Base-by-base conservation (phyloP, 2,329 filamentous ascomycete genomes). In the Acephala macrosclerotiorum region DNA sequence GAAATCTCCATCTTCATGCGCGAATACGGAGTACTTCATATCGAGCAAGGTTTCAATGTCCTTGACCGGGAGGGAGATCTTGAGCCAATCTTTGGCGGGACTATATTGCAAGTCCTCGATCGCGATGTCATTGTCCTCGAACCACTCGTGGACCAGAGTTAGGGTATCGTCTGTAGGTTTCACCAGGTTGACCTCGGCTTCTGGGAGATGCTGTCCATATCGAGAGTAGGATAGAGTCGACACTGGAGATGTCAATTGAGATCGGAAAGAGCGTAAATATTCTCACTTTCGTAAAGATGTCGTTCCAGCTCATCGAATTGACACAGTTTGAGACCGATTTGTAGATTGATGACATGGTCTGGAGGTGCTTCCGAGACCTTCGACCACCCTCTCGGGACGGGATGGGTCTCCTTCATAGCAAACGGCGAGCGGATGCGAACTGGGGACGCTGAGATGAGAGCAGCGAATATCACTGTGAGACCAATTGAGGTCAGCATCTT, bases 271-370 rank as follows among this genome's bases (percentile, higher is more conserved):
- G 7, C 14, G 35, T 58, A 8, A 64, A 18, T 18, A 6, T 22
- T 45, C 73, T 68, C 75, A 83, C 82, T 80, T 76, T 87, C 81
- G 64, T 81, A 80, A 4, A 89, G 78, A 71, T 87, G 85, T 66
- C 81, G 79, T 72, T 88, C 84, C 29, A 89, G 77, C 68, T 84
- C 82, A 9, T 80, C 79, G 64, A 87, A 86, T 38, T 83, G 82
- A 66, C 80, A 79, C 74, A 88, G 86, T 79, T 85, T 87, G 67
- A 89, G 74, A 49, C 83, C 86, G 72, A 89, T 88, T 58, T 86
- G 82, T 59, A 89, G 75, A 55, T 84, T 77, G 66, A 89, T 81
- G 26, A 80, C 76, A 66, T 85, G 81, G 20, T 79, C 76, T 42
- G 80, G 79, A 33, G 84, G 79, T 0, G 85, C 82, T 29, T 80